Evolutionary conservation across 768 basidiomycete species (phyloP), one percentile per base, ranked within the genome.

Genomic region (Leccinellum albellum): DNA sequence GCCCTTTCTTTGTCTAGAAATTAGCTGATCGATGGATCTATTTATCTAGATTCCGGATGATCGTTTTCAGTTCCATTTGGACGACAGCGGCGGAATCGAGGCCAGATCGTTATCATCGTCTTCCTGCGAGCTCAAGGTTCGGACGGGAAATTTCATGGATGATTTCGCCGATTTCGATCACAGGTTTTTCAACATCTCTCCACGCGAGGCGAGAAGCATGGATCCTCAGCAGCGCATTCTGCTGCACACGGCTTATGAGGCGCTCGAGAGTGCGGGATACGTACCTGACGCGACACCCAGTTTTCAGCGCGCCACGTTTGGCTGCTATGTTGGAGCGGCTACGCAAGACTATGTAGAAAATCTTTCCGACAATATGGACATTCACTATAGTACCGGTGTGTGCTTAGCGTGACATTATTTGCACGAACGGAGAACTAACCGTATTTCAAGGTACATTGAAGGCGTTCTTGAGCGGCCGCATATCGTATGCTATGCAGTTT

Each of bases 221-320:
- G 86, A 89, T 64, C 88, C 89, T 7, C 88, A 89, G 61, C 87
- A 89, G 60, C 79, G 88, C 5, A 62, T 90, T 32, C 73, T 90
- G 5, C 76, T 90, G 15, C 86, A 86, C 37, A 77, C 81, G 3
- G 85, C 84, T 5, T 81, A 87, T 53, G 79, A 86, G 55, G 88
- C 88, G 0, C 74, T 90, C 4, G 87, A 89, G 65, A 77, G 83
- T 58, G 79, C 87, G 4, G 89, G 88, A 0, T 89, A 86, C 64
- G 81, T 87, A 14, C 86, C 87, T 1, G 71, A 81, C 50, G 75
- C 80, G 2, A 84, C 84, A 0, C 70, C 75, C 6, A 75, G 78
- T 3, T 85, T 78, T 61, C 66, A 74, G 37, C 80, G 82, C 3
- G 80, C 81, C 23, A 78, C 71, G 0, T 81, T 89, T 59, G 89